Percentiles rank a stretch among this genome's conserved stretches.
Evolutionary conservation across 2,329 filamentous ascomycete genomes (phyloP).

Genomic region (Colletotrichum navitas): DNA sequence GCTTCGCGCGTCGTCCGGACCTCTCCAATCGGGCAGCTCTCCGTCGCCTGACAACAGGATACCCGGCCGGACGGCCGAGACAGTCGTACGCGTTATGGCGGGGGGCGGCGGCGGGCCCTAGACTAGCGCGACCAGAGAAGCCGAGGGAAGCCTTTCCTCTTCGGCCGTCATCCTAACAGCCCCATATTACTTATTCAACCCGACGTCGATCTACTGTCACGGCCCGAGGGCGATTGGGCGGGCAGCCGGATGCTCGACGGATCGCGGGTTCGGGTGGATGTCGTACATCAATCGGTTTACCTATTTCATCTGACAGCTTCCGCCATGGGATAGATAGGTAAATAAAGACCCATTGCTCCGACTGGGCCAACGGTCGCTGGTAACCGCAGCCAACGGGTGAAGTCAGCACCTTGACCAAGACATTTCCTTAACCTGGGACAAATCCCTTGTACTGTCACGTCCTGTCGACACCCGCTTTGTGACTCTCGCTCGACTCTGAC

Average conservation of each 20-base stretch:
- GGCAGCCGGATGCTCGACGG: too few species aligned
- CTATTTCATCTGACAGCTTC: fast-evolving
- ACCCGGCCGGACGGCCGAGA: background rate
- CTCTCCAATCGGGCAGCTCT: background rate
- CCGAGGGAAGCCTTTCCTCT: background rate
- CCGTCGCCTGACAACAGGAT: background rate
- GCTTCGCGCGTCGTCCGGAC: background rate
- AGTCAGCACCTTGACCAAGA: background rate
- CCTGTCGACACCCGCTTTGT: background rate
- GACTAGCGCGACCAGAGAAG: background rate
- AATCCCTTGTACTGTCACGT: background rate
- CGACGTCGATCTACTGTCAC: background rate
- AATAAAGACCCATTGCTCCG: too few species aligned
- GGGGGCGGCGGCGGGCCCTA: background rate
- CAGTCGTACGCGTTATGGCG: conserved; percentile 12
- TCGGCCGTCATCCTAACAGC: background rate
- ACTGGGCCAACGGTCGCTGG: too few species aligned
- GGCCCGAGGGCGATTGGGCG: background rate
- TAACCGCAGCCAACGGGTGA: background rate
- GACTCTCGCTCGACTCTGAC: too few species aligned
- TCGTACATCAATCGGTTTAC: background rate
- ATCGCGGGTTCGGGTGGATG: background rate
- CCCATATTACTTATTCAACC: background rate
- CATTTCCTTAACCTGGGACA: background rate
- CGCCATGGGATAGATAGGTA: background rate